These are phyloP conservation scores for Daldinia loculata DNA, from an alignment of 495 filamentous ascomycete species.

Conservation along the genomic window DNA sequence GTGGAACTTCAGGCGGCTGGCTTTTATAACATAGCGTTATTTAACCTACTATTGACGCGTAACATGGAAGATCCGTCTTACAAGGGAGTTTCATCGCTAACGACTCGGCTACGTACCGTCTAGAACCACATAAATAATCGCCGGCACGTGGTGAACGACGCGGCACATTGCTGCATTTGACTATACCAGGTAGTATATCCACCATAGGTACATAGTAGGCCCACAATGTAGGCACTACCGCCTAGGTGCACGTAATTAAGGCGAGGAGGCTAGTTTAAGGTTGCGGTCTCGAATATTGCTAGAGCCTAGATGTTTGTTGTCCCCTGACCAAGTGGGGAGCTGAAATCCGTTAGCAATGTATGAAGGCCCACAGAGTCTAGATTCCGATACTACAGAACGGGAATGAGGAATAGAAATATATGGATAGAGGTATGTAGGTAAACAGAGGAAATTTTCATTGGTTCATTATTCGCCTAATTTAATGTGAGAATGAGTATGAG, in stretches of 20 bases:
- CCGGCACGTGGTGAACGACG: not conserved
- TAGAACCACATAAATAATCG: not conserved
- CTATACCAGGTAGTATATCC: no score
- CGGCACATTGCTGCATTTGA: not conserved
- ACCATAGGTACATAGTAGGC: no score
- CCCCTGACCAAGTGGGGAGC: slow-evolving; percentile 2
- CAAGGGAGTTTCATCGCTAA: not conserved
- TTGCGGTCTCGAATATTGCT: not conserved
- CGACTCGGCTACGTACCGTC: not conserved
- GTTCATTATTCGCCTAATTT: not conserved
- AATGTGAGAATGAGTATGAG: not conserved
- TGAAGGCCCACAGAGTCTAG: not conserved
- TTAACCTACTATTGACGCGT: no score
- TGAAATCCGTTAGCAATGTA: not conserved
- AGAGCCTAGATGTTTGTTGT: not conserved
- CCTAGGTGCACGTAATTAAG: not conserved
- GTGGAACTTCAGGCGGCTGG: no score
- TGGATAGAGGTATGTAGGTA: not conserved
- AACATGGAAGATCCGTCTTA: no score
- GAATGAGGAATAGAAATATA: not conserved
- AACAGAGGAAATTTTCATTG: not conserved
- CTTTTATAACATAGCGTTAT: no score
- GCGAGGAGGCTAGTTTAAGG: not conserved
- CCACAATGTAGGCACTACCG: not conserved
- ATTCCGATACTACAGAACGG: not conserved